phyloP scores from a whole-genome alignment of 208 protist species.

The Acanthamoeba royreba region DNA sequence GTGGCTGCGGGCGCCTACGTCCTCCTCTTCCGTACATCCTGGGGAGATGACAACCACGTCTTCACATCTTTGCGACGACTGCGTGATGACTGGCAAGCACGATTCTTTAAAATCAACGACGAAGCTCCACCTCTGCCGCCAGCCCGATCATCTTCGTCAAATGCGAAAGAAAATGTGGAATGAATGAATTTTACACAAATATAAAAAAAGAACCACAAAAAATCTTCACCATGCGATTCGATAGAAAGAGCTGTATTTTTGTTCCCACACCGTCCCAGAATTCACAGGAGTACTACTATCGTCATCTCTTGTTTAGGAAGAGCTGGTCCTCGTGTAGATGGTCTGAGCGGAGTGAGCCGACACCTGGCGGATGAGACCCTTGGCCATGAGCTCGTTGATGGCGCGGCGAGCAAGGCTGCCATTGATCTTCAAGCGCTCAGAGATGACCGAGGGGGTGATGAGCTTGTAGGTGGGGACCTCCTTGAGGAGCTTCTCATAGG shows the following conservation, averaged over 20 bases:
- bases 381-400: conserved; percentile 71
- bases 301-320: neutral
- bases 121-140: neutral
- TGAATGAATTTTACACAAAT: neutral
- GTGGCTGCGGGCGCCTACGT: neutral
- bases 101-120: neutral
- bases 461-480: conserved; percentile 79
- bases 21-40: neutral
- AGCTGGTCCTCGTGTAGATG: conserved; percentile 78
- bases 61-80: neutral
- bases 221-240: neutral
- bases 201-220: neutral
- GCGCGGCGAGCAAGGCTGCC: conserved; percentile 78
- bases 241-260: neutral
- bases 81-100: neutral
- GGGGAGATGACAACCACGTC: neutral
- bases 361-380: conserved; percentile 79
- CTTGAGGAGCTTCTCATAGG: conserved; percentile 78
- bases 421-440: conserved; percentile 78
- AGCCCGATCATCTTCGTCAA: neutral
- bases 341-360: conserved; percentile 55
- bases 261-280: neutral
- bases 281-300: neutral
- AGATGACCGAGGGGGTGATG: conserved; percentile 81
- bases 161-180: neutral